Percentiles rank a stretch among this genome's conserved stretches.
Conservation (phyloP, 345 rosid genomes). For the Euphorbia peplus region DNA sequence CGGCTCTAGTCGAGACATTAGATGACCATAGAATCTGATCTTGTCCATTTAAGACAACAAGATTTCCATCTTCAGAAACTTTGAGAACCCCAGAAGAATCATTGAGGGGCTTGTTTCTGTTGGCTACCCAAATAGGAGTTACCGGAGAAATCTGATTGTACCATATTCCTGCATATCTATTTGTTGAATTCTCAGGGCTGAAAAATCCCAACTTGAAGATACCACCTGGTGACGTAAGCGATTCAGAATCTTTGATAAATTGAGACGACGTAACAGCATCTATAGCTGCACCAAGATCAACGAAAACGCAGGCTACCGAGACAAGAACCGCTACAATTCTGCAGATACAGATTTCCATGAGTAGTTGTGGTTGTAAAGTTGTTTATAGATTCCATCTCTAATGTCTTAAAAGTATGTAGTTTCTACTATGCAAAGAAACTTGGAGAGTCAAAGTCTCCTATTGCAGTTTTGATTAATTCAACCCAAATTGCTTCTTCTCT, state of each 20-base stretch:
- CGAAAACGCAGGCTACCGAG: background rate
- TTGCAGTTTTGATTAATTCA: no score
- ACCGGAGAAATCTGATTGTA: background rate
- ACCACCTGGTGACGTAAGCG: background rate
- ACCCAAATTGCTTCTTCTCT: no score
- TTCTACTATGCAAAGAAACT: no score
- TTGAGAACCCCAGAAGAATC: slow-evolving; percentile 37
- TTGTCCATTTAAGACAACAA: slow-evolving; percentile 35
- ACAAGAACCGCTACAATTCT: background rate
- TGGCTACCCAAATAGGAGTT: slow-evolving; percentile 12
- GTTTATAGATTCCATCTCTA: no score
- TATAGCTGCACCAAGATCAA: background rate
- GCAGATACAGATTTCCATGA: background rate
- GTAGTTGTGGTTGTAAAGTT: background rate
- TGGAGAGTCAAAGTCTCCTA: no score
- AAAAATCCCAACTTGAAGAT: slow-evolving; percentile 10
- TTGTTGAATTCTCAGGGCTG: slow-evolving; percentile 8
- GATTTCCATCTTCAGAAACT: slow-evolving; percentile 45
- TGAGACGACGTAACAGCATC: background rate
- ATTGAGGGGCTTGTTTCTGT: slow-evolving; percentile 12
- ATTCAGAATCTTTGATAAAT: slow-evolving; percentile 9
- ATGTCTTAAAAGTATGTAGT: no score
- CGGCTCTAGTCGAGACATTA: slow-evolving; percentile 15
- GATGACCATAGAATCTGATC: slow-evolving; percentile 51
- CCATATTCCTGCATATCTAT: slow-evolving; percentile 15